Percentiles rank a stretch among this genome's conserved stretches.
These are phyloP conservation scores for Fusarium xylarioides DNA, from an alignment of 2,329 filamentous ascomycete species.

Conservation along the genomic window DNA sequence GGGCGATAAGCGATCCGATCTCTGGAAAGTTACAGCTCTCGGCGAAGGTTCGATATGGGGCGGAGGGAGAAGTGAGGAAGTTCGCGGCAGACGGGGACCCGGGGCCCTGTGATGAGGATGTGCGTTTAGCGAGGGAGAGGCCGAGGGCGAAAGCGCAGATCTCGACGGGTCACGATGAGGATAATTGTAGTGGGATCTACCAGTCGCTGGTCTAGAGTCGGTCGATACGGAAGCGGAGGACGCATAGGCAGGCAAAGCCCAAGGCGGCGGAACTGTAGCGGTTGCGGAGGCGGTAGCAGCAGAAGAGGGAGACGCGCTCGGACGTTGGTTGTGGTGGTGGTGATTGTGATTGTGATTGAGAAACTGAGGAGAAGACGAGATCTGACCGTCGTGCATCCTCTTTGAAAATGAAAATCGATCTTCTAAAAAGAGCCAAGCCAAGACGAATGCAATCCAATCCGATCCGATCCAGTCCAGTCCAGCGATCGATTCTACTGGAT, in stretches of 20 bases:
- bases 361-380: conserved; percentile 30
- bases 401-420: conserved; percentile 15
- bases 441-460: background rate
- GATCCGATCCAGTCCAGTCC: conserved; percentile 11
- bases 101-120: conserved; percentile 43
- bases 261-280: conserved; percentile 37
- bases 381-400: conserved; percentile 43
- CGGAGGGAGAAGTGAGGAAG: conserved; percentile 56
- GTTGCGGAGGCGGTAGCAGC: conserved; percentile 12
- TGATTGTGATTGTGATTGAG: conserved; percentile 5
- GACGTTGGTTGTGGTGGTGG: conserved; percentile 16
- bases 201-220: conserved; percentile 29
- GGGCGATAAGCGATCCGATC: conserved; percentile 34
- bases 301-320: conserved; percentile 27
- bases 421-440: conserved; percentile 4
- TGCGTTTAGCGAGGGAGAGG: conserved; percentile 34
- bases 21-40: conserved; percentile 23
- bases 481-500: conserved; percentile 35
- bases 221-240: conserved; percentile 24
- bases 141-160: conserved; percentile 22
- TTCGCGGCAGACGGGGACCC: conserved; percentile 51
- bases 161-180: conserved; percentile 30
- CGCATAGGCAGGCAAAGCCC: conserved; percentile 28
- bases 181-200: conserved; percentile 11
- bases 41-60: conserved; percentile 44